Evolutionary conservation across 768 basidiomycete genomes (phyloP), one percentile per base, ranked within the genome.

Genomic region (Kwoniella europaea): DNA sequence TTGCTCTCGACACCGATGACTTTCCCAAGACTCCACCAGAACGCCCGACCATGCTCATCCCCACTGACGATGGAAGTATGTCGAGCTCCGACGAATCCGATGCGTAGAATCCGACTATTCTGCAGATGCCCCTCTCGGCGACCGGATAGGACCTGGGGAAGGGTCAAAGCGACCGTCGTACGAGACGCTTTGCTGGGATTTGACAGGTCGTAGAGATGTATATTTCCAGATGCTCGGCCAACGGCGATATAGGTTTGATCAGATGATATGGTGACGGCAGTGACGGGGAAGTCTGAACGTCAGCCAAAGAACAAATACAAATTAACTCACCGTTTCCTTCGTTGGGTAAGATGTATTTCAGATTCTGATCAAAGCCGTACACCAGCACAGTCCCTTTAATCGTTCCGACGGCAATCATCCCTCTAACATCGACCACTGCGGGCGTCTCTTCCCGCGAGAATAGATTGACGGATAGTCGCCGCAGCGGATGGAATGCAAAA

Each of bases 1-100:
- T 92, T 90, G 13, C 95, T 94, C 57, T 98, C 95, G 6, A 99
- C 91, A 74, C 97, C 97, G 15, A 98, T 86, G 12, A 98, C 90
- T 82, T 93, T 95, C 29, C 97, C 94, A 4, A 99, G 85, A 65
- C 91, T 92, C 84, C 98, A 95, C 81, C 93, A 97, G 84, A 99
- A 99, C 0, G 94, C 92, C 10, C 98, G 87, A 0, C 97, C 97
- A 74, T 87, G 85, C 68, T 96, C 92, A 80, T 98, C 97, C 2
- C 93, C 92, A 4, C 91, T 91, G 52, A 98, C 89, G 61, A 98
- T 88, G 4, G 93, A 94, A 2, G 97, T 98, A 76, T 97, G 96
- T 52, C 96, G 88, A 20, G 90, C 91, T 13, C 92, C 94, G 9
- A 98, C 88, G 79, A 99, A 99, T 3, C 79, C 77, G 54, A 99